These are phyloP conservation scores for Carpinus fangiana DNA, from an alignment of 306 rosid genomes.

Conservation along the genomic window DNA sequence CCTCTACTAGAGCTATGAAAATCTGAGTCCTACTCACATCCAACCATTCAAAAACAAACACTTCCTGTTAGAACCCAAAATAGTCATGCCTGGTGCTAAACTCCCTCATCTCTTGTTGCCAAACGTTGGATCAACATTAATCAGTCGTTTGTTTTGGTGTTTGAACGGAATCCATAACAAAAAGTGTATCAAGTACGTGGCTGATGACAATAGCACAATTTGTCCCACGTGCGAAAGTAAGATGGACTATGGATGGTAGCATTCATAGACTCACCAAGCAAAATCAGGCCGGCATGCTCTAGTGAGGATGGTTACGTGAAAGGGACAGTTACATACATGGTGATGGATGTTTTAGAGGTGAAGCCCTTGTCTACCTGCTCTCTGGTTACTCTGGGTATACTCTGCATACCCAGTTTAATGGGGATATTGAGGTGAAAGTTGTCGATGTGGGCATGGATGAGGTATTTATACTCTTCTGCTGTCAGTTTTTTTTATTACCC, in stretches of 20 bases:
- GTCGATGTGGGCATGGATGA: slow-evolving; percentile 12
- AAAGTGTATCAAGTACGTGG: too few species aligned
- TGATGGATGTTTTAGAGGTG: neutral
- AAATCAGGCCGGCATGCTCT: too few species aligned
- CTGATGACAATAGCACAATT: too few species aligned
- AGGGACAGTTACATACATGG: too few species aligned
- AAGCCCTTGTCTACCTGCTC: slow-evolving; percentile 31
- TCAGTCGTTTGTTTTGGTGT: neutral
- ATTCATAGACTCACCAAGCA: too few species aligned
- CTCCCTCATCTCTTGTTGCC: neutral
- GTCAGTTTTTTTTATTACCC: too few species aligned
- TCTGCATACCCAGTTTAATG: slow-evolving; percentile 7
- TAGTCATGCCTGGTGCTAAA: neutral
- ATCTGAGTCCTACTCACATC: neutral
- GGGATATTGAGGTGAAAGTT: too few species aligned
- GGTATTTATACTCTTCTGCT: slow-evolving; percentile 1
- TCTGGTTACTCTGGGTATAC: slow-evolving; percentile 3
- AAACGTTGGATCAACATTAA: neutral
- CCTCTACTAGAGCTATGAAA: slow-evolving; percentile 25
- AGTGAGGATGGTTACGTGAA: too few species aligned
- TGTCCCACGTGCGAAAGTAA: too few species aligned
- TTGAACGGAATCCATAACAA: too few species aligned
- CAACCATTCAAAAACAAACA: neutral
- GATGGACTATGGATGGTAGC: too few species aligned
- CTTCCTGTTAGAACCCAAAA: neutral